Base-by-base conservation (phyloP, 2,329 filamentous ascomycete species). In the Pseudocercospora musae region DNA sequence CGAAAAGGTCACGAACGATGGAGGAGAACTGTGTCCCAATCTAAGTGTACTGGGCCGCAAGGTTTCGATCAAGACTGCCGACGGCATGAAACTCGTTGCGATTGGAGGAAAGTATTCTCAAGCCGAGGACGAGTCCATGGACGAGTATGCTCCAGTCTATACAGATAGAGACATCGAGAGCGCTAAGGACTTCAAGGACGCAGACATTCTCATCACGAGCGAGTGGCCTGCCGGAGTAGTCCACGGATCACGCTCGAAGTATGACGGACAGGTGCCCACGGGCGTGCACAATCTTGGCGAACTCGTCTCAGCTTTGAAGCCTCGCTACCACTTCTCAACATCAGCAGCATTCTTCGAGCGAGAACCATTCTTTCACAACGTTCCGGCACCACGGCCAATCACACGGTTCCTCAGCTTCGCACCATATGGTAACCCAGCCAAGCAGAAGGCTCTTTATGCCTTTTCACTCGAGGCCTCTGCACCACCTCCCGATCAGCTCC, bases 341-440 rank as follows among this genome's bases (percentile, higher is more conserved):
- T 90, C 90, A 0, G 78, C 82, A 6, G 87, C 87, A 70, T 94
- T 90, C 77, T 98, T 89, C 74, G 94, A 99, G 78, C 87, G 95
- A 60, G 95, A 98, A 76, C 92, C 94, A 0, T 99, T 97, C 79
- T 88, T 95, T 72, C 89, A 96, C 73, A 67, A 78, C 21, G 70
- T 65, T 0, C 63, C 69, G 3, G 31, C 65, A 6, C 81, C 84
- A 3, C 80, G 78, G 33, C 79, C 82, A 1, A 77, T 96, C 9
- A 98, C 95, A 1, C 87, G 95, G 18, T 99, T 99, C 78, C 90
- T 98, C 70, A 96, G 92, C 58, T 81, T 98, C 58, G 93, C 92
- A 0, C 83, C 89, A 0, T 93, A 86, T 71, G 90, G 87, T 60
- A 96, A 96, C 71, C 66, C 84, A 0, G 80, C 81, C 20, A 96